Percentiles rank a stretch among this genome's conserved stretches.
These are phyloP conservation scores for Epichloe uncinata DNA, from an alignment of 2,329 filamentous ascomycete genomes.

Conservation along the genomic window DNA sequence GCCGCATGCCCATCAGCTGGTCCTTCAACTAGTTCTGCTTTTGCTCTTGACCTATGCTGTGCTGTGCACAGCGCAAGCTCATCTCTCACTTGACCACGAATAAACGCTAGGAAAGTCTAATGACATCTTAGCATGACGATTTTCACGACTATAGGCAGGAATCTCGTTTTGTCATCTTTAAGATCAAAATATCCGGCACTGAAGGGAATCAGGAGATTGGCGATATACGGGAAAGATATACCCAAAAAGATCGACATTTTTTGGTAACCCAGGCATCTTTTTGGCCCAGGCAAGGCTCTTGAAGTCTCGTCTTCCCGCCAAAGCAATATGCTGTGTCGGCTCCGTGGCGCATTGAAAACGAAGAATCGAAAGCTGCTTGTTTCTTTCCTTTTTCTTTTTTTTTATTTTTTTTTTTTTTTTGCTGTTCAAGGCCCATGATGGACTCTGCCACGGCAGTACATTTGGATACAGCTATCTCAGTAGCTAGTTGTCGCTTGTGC, in stretches of 20 bases:
- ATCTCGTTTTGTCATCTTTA: background rate
- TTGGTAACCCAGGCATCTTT: background rate
- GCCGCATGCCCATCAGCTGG: slow-evolving; percentile 31
- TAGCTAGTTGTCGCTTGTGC: background rate
- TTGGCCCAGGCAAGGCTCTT: too few relatives aligned
- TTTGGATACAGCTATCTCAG: background rate
- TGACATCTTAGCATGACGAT: slow-evolving; percentile 1
- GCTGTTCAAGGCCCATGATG: background rate
- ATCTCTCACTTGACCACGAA: background rate
- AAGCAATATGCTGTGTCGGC: background rate
- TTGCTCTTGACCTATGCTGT: background rate
- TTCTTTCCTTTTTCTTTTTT: background rate
- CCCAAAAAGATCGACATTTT: background rate
- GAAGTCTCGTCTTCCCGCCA: background rate
- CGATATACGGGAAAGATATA: background rate
- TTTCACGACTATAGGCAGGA: slow-evolving; percentile 2
- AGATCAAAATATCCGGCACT: background rate
- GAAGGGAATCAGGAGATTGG: background rate
- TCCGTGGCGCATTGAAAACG: background rate
- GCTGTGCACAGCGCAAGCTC: slow-evolving; percentile 6
- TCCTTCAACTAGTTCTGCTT: slow-evolving; percentile 26
- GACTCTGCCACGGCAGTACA: background rate
- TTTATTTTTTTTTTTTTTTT: background rate
- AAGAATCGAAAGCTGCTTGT: background rate
- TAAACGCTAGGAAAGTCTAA: background rate